These are phyloP conservation scores for Cercospora beticola DNA, from an alignment of 2,329 filamentous ascomycete species.

Conservation along the genomic window DNA sequence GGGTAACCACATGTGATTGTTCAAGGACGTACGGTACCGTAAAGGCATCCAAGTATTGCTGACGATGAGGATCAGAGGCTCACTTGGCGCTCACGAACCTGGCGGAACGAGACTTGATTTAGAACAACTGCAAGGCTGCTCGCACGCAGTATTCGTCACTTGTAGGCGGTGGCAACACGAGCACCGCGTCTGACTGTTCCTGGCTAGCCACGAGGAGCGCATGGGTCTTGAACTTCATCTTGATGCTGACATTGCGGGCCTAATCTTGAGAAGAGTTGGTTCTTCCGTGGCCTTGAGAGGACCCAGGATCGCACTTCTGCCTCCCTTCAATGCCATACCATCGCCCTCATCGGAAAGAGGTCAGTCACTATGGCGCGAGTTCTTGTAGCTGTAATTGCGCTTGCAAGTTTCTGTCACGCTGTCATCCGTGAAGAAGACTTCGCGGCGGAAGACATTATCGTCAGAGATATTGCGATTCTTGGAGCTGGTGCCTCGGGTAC, in stretches of 20 bases:
- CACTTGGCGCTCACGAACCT: too few relatives aligned
- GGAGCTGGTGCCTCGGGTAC: conserved; percentile 23
- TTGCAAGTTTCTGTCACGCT: background rate
- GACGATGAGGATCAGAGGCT: background rate
- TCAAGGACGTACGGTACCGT: too few relatives aligned
- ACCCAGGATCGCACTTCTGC: background rate
- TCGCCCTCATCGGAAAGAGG: background rate
- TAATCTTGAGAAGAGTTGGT: background rate
- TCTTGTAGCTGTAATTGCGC: background rate
- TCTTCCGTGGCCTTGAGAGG: background rate
- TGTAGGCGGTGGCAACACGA: background rate
- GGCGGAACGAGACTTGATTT: too few relatives aligned
- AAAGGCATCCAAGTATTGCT: background rate
- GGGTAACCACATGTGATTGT: background rate
- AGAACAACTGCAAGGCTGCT: too few relatives aligned
- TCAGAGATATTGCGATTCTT: conserved; percentile 20
- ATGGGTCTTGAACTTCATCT: background rate
- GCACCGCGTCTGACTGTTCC: background rate
- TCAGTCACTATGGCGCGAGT: background rate
- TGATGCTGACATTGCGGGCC: background rate
- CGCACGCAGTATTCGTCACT: too few relatives aligned
- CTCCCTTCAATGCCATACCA: background rate
- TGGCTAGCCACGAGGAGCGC: background rate
- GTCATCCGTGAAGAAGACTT: background rate
- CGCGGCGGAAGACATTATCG: background rate